Evolutionary conservation across 2,329 filamentous ascomycete genomes (phyloP).

Genomic region (Lachnum nothofagi): DNA sequence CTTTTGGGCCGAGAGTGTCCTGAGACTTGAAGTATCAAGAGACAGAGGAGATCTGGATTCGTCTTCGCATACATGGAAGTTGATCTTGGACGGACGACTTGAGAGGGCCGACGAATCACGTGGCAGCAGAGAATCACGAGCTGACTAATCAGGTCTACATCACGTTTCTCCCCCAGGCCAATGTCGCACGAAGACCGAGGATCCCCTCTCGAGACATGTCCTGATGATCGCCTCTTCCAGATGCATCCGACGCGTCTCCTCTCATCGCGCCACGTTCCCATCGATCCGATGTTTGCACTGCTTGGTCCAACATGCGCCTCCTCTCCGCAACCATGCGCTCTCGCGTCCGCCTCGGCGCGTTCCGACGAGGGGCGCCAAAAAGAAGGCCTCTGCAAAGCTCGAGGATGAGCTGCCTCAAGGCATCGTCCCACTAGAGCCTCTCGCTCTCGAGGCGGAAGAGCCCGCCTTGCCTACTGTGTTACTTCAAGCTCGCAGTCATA

Average conservation of each 20-base stretch:
- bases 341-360: constrained; percentile 2
- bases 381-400: constrained; percentile 48
- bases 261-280: neutral
- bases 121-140: too few relatives aligned
- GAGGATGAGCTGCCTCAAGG: constrained; percentile 57
- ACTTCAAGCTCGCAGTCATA: constrained; percentile 80
- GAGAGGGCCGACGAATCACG: too few relatives aligned
- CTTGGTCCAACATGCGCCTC: constrained; percentile 5
- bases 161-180: too few relatives aligned
- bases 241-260: neutral
- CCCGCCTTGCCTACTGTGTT: constrained; percentile 79
- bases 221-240: constrained; percentile 13
- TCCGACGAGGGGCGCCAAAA: constrained; percentile 47
- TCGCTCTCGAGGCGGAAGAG: constrained; percentile 36
- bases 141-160: too few relatives aligned
- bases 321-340: constrained; percentile 5
- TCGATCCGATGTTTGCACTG: neutral
- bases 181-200: too few relatives aligned
- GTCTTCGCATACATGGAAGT: too few relatives aligned
- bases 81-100: too few relatives aligned
- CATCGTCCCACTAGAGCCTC: constrained; percentile 36
- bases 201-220: constrained; percentile 3
- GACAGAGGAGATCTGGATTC: too few relatives aligned
- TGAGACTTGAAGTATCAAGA: too few relatives aligned
- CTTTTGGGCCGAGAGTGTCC: too few relatives aligned